phyloP scores from a whole-genome alignment of 2,329 filamentous ascomycete species.

The Penicillium griseofulvum region DNA sequence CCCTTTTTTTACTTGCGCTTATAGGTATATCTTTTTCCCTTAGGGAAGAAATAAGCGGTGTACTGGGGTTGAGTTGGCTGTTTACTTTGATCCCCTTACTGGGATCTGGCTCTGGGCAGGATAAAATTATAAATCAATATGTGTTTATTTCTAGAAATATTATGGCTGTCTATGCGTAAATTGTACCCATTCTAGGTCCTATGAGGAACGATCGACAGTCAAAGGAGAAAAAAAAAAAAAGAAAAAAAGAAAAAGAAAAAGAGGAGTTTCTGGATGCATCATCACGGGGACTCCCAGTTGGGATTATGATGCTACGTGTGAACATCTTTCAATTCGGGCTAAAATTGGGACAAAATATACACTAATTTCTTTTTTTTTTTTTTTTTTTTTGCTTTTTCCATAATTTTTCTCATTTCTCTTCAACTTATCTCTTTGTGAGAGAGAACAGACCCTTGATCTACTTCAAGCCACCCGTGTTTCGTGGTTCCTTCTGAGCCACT shows the following conservation, averaged over 20 bases:
- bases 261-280: constrained; percentile 1
- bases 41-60: constrained; percentile 8
- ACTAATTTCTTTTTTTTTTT: neutral
- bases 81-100: constrained; percentile 4
- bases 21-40: too few relatives aligned
- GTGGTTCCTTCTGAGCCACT: constrained; percentile 26
- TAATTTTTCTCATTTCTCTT: constrained; percentile 14
- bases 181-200: neutral
- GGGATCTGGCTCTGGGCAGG: constrained; percentile 5
- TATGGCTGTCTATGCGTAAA: neutral
- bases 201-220: neutral
- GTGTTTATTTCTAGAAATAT: too few relatives aligned
- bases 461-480: constrained; percentile 27
- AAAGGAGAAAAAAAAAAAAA: neutral
- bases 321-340: constrained; percentile 4
- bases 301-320: constrained; percentile 11
- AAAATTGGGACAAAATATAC: neutral
- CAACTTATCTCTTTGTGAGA: neutral
- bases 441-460: constrained; percentile 28
- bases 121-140: too few relatives aligned
- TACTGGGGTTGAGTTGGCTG: constrained; percentile 1
- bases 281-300: constrained; percentile 6
- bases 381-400: neutral
- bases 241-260: neutral
- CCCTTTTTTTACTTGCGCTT: neutral